Percentiles rank a stretch among this genome's conserved stretches.
These are phyloP conservation scores for Picochlorum costavermella DNA, from an alignment of 139 green algal species.

Conservation along the genomic window DNA sequence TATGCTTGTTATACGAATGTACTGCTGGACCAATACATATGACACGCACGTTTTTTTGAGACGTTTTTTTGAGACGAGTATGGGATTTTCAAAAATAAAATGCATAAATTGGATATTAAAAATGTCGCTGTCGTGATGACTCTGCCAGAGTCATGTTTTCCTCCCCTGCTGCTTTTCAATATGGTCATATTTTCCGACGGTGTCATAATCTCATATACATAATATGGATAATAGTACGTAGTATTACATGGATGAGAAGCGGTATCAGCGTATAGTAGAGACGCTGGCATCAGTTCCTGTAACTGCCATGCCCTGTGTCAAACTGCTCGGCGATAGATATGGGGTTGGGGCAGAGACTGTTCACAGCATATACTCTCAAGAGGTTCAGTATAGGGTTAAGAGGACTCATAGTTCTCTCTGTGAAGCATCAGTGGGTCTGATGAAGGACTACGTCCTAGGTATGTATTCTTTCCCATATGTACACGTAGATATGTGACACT, in stretches of 20 bases:
- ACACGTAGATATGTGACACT: too few relatives aligned
- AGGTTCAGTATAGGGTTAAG: constrained; percentile 55
- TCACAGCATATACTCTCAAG: constrained; percentile 53
- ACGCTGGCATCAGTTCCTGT: constrained; percentile 14
- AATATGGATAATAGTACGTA: not conserved
- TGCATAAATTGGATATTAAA: too few relatives aligned
- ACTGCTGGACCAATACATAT: too few relatives aligned
- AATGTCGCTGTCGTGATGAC: too few relatives aligned
- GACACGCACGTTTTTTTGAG: too few relatives aligned
- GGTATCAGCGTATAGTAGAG: not conserved
- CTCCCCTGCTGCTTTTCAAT: too few relatives aligned
- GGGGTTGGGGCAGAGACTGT: constrained; percentile 41
- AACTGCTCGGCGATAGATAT: constrained; percentile 1
- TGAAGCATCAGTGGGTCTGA: constrained; percentile 7
- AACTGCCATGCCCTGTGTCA: constrained; percentile 23
- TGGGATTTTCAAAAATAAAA: too few relatives aligned
- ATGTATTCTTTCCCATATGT: not conserved
- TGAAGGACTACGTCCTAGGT: constrained; percentile 34
- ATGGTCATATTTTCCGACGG: too few relatives aligned
- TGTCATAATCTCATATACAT: too few relatives aligned
- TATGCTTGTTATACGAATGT: too few relatives aligned
- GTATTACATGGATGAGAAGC: not conserved
- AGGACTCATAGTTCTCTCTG: constrained; percentile 49
- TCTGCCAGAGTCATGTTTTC: too few relatives aligned
- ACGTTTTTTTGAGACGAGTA: too few relatives aligned